These are phyloP conservation scores for Cyathus striatus DNA, from an alignment of 768 basidiomycete genomes.

Conservation along the genomic window DNA sequence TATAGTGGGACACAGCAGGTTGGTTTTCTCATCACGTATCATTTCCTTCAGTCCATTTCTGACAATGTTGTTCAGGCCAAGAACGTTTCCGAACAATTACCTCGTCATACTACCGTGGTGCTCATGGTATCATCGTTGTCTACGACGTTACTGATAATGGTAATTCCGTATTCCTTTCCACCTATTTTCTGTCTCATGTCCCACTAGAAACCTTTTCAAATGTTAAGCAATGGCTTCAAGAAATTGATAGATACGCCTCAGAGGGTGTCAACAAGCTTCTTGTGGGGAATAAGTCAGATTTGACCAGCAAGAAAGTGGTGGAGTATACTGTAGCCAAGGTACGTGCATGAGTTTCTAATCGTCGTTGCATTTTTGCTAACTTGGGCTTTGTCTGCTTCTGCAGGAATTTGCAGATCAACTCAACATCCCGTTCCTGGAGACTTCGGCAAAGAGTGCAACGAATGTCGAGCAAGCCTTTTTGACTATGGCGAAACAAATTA, in stretches of 20 bases:
- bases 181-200: not conserved
- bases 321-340: slow-evolving; percentile 88
- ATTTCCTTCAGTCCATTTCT: too few species aligned
- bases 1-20: slow-evolving; percentile 98
- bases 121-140: slow-evolving; percentile 98
- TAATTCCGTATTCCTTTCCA: slow-evolving; percentile 21
- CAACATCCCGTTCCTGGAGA: slow-evolving; percentile 93
- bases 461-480: slow-evolving; percentile 99
- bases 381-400: slow-evolving; percentile 1
- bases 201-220: slow-evolving; percentile 83
- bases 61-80: slow-evolving; percentile 65
- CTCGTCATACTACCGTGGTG: slow-evolving; percentile 98
- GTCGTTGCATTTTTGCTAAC: not conserved
- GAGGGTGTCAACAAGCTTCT: slow-evolving; percentile 98
- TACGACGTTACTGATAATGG: slow-evolving; percentile 97
- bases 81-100: slow-evolving; percentile 99
- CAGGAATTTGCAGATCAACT: slow-evolving; percentile 96
- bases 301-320: slow-evolving; percentile 94
- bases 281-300: slow-evolving; percentile 98
- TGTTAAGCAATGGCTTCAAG: slow-evolving; percentile 93
- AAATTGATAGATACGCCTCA: slow-evolving; percentile 94
- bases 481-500: slow-evolving; percentile 96
- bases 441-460: slow-evolving; percentile 97
- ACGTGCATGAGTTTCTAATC: slow-evolving; percentile 9
- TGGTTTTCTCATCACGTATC: slow-evolving; percentile 12